Evolutionary conservation across 345 rosid species (phyloP).

Genomic region (Pelargonium nanum): DNA sequence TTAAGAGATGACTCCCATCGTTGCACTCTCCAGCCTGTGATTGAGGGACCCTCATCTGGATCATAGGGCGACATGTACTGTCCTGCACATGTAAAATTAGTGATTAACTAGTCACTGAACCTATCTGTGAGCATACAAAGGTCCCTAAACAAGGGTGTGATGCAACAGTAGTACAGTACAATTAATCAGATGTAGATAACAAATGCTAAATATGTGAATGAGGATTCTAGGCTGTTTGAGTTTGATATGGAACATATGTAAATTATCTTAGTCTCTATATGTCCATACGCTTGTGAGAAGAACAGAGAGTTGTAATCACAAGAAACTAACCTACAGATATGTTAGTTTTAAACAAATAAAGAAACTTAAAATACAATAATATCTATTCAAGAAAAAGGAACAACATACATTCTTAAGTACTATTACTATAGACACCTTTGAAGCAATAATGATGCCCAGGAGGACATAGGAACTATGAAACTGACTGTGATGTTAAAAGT

Average conservation of each 20-base stretch:
- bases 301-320: neutral
- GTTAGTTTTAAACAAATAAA: too few relatives aligned
- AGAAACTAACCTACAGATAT: neutral
- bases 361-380: neutral
- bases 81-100: conserved; percentile 33
- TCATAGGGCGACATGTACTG: conserved; percentile 99
- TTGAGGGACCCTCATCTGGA: conserved; percentile 99
- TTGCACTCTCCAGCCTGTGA: conserved; percentile 98
- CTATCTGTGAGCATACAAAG: too few relatives aligned
- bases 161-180: neutral
- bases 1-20: conserved; percentile 99
- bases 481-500: neutral
- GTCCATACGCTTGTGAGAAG: neutral
- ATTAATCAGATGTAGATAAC: neutral
- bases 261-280: neutral
- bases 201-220: too few relatives aligned
- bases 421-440: neutral
- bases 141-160: neutral
- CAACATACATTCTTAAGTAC: neutral
- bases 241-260: neutral
- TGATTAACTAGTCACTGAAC: too few relatives aligned
- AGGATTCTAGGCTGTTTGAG: too few relatives aligned
- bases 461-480: neutral
- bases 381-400: neutral
- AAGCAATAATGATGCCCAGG: neutral